Evolutionary conservation across 208 protist species (phyloP).

Genomic region (Leishmania braziliensis): DNA sequence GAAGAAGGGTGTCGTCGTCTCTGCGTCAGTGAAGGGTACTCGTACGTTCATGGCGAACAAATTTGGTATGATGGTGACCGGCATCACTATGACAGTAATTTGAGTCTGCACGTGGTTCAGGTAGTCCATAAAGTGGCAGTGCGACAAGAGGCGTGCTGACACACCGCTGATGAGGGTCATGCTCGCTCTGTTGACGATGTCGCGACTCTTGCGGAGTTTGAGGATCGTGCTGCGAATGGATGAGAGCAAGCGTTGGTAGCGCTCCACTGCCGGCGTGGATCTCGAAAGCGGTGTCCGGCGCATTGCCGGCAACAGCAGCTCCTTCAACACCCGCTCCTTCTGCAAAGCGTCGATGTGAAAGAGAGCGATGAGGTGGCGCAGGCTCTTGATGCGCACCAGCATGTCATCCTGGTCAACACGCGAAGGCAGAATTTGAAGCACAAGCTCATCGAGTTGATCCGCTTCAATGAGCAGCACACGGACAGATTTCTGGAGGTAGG

Average conservation of each 20-base stretch:
- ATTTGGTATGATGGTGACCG: constrained; percentile 68
- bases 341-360: constrained; percentile 65
- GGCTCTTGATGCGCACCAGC: constrained; percentile 50
- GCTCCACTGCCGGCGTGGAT: constrained; percentile 32
- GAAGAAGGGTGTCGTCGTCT: constrained; percentile 49
- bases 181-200: constrained; percentile 75
- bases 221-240: constrained; percentile 51
- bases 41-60: constrained; percentile 76
- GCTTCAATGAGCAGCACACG: constrained; percentile 57
- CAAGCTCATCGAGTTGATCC: constrained; percentile 80
- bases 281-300: constrained; percentile 26
- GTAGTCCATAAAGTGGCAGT: constrained; percentile 88
- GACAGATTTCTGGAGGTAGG: constrained; percentile 39
- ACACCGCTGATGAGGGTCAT: constrained; percentile 86
- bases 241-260: constrained; percentile 63
- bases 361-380: constrained; percentile 53
- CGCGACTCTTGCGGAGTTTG: constrained; percentile 57
- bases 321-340: constrained; percentile 79
- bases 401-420: constrained; percentile 73
- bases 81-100: constrained; percentile 80
- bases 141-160: constrained; percentile 67
- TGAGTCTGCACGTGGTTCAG: constrained; percentile 77
- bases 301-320: constrained; percentile 71
- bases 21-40: constrained; percentile 56
- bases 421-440: constrained; percentile 78